phyloP scores from a whole-genome alignment of 768 basidiomycete species.

The Xerocomus brunneocitrinus region DNA sequence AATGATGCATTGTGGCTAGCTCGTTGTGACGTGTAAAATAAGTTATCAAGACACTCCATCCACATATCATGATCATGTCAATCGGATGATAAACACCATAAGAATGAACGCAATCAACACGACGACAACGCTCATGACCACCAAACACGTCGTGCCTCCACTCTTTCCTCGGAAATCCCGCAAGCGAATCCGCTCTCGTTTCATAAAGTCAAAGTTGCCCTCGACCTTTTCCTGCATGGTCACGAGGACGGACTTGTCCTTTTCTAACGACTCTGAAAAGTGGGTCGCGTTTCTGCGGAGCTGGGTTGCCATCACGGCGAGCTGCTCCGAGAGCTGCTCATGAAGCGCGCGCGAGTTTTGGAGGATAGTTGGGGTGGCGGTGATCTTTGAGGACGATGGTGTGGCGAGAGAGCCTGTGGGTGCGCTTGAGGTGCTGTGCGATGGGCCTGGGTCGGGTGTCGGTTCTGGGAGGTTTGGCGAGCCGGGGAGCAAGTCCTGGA shows the following conservation, averaged over 20 bases:
- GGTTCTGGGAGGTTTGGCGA: constrained; percentile 22
- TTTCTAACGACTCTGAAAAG: constrained; percentile 67
- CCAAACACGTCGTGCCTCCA: constrained; percentile 68
- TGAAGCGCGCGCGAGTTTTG: constrained; percentile 63
- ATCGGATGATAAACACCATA: constrained; percentile 69
- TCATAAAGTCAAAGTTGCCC: constrained; percentile 65
- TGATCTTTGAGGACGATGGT: constrained; percentile 33
- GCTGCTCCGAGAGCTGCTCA: constrained; percentile 67
- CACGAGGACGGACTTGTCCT: constrained; percentile 70
- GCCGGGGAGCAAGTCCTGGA: constrained; percentile 38
- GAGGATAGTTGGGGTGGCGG: constrained; percentile 37
- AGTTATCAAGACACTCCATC: not conserved
- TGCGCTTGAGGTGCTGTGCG: constrained; percentile 5
- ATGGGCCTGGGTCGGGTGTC: not conserved
- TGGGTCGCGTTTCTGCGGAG: constrained; percentile 79
- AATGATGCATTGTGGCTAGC: constrained; percentile 1
- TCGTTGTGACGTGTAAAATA: not conserved
- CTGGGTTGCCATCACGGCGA: constrained; percentile 83
- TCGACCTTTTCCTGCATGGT: constrained; percentile 69
- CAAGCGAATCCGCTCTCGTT: constrained; percentile 56
- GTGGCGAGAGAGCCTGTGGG: constrained; percentile 26
- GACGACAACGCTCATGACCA: constrained; percentile 55
- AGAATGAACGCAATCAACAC: constrained; percentile 66
- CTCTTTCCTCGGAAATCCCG: constrained; percentile 61
- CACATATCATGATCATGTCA: constrained; percentile 43